Evolutionary conservation across 2,329 filamentous ascomycete species (phyloP), one percentile per base, ranked within the genome.

Genomic region (Epichloe hybrida): DNA sequence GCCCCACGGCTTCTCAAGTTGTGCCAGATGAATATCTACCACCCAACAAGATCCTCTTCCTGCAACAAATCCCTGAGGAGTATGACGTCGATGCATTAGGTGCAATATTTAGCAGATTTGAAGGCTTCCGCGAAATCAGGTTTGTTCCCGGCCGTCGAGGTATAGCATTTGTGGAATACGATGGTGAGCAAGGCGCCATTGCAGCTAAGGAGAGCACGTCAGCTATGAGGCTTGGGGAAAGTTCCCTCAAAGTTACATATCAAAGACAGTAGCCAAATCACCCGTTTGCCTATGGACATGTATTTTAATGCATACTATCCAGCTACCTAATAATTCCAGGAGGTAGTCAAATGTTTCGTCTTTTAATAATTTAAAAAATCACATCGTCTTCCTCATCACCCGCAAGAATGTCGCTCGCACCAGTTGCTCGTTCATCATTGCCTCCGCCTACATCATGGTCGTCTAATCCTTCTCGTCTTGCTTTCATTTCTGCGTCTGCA

Each of bases 21-120:
- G 83, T 97, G 17, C 89, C 90, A n/a, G 93, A 97, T 77, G 93
- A 98, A 70, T 97, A 95, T 67, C 79, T 97, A 4, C 91, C 91
- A 4, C 91, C 93, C 37, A 97, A 97, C 79, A 96, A 95, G 73
- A 95, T 89, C 58, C 78, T 98, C 37, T 95, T 97, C 71, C 74
- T 97, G 54, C 88, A 94, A 71, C 91, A 97, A 61, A 70, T 98
- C 37, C 90, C 93, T 7, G 87, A 91, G 56, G 86, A 88, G 56
- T 88, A 86, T 68, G 86, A 86, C 65, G 81, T 87, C 61, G 89
- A 95, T 56, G 79, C 76, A 23, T 78, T 98, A 50, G 84, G 82
- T 0, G 75, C 77, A 35, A 81, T 97, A 55, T 98, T 97, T 69
- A 81, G 82, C 48, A 83, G 86, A 46, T 98, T 94, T 71, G 87